Conservation (phyloP, 73 alveolate species). For the Tetrahymena elliotti region DNA sequence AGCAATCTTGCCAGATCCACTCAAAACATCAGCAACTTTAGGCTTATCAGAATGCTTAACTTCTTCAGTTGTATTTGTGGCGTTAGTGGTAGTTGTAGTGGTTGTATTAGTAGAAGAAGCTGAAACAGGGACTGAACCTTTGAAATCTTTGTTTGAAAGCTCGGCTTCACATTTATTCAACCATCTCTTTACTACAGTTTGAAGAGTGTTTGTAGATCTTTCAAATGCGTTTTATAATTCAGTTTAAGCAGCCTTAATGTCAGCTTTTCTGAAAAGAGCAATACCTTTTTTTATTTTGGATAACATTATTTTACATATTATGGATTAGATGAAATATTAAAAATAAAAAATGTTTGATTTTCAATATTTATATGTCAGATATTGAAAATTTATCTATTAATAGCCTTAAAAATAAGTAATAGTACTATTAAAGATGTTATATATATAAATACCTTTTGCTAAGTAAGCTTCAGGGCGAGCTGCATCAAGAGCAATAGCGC, state of each 20-base stretch:
- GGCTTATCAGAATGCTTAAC: not conserved
- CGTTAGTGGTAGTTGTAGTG: not conserved
- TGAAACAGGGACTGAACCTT: not conserved
- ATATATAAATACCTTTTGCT: not conserved
- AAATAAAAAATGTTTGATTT: too few relatives aligned
- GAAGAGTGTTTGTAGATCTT: not conserved
- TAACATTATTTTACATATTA: not conserved
- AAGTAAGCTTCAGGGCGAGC: not conserved
- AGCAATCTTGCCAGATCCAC: slow-evolving; percentile 14
- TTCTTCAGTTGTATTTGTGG: not conserved
- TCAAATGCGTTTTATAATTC: not conserved
- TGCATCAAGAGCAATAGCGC: not conserved
- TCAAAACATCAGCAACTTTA: slow-evolving; percentile 1
- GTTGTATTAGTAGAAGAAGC: not conserved
- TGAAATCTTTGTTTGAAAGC: not conserved
- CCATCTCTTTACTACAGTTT: not conserved
- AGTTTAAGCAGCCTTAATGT: not conserved
- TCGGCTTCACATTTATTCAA: not conserved
- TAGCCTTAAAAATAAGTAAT: too few relatives aligned
- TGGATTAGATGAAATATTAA: not conserved
- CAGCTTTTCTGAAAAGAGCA: not conserved
- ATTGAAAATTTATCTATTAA: too few relatives aligned
- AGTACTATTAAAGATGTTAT: not conserved
- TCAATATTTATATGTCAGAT: too few relatives aligned
- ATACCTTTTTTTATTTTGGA: not conserved